phyloP scores from a whole-genome alignment of 1,284 basidiomycete species.

The Malassezia dermatis region DNA sequence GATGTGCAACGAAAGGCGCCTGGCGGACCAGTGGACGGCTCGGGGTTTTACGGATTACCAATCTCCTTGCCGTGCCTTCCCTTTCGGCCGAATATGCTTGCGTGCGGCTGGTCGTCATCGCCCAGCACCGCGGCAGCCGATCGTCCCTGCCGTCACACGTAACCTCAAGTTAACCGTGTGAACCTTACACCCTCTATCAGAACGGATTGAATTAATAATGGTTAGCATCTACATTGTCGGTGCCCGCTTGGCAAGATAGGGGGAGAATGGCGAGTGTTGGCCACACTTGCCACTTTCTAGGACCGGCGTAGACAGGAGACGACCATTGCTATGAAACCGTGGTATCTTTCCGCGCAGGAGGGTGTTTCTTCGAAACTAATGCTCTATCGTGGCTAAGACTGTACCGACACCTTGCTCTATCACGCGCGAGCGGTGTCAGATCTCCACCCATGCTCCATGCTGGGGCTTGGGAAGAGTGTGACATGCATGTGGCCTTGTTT shows the following conservation, averaged over 20 bases:
- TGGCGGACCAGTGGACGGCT: background rate
- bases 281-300: background rate
- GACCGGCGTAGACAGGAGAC: background rate
- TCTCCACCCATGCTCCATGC: background rate
- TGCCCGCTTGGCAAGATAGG: background rate
- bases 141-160: background rate
- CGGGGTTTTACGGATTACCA: slow-evolving; percentile 20
- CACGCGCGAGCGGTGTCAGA: background rate
- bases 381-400: background rate
- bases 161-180: background rate
- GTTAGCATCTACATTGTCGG: slow-evolving; percentile 14
- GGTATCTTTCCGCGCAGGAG: background rate
- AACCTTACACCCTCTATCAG: background rate
- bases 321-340: slow-evolving; percentile 2
- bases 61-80: slow-evolving; percentile 1
- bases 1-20: background rate
- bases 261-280: background rate
- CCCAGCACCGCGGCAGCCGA: background rate
- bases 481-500: background rate
- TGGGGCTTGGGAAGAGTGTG: background rate
- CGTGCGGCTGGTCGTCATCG: background rate
- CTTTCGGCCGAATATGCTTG: slow-evolving; percentile 14
- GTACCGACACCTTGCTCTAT: background rate
- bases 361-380: background rate
- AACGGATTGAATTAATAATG: slow-evolving; percentile 10